phyloP scores from a whole-genome alignment of 2,329 filamentous ascomycete genomes.

The Xylariaceae sp. region DNA sequence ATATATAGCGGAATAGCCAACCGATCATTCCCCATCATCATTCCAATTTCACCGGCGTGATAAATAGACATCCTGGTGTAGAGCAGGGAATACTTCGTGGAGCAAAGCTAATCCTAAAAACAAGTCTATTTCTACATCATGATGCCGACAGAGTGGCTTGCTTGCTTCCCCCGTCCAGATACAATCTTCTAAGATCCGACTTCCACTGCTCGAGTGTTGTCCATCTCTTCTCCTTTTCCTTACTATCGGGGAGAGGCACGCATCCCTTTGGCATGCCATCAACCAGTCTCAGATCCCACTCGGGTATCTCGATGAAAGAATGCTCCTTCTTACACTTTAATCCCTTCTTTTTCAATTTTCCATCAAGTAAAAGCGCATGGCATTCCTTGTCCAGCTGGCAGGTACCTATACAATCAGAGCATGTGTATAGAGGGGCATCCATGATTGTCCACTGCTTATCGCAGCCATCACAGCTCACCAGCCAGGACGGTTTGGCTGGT shows the following conservation, averaged over 20 bases:
- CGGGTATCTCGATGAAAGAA: conserved; percentile 29
- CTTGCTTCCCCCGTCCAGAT: conserved; percentile 17
- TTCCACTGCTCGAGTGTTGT: conserved; percentile 35
- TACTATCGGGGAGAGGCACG: conserved; percentile 28
- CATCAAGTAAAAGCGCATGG: conserved; percentile 23
- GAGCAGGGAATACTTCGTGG: not conserved
- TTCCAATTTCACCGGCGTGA: not conserved
- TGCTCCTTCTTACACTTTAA: conserved; percentile 30
- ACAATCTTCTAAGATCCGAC: conserved; percentile 24
- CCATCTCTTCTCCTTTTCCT: conserved; percentile 27
- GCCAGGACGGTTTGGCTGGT: conserved; percentile 27
- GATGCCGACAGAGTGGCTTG: not conserved
- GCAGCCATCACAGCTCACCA: conserved; percentile 33
- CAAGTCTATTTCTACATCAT: not conserved
- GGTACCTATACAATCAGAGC: conserved; percentile 33
- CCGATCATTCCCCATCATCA: not conserved
- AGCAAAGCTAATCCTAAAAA: not conserved
- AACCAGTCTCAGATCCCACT: conserved; percentile 25
- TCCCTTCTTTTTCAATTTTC: conserved; percentile 22
- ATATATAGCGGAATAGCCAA: not conserved
- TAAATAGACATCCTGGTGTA: not conserved
- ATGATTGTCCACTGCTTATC: conserved; percentile 29
- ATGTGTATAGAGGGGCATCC: conserved; percentile 31
- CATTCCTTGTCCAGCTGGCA: conserved; percentile 29
- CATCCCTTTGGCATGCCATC: conserved; percentile 27